Percentiles rank a stretch among this genome's conserved stretches.
Evolutionary conservation across 2,329 filamentous ascomycete species (phyloP).

Genomic region (Claviceps spartinae): DNA sequence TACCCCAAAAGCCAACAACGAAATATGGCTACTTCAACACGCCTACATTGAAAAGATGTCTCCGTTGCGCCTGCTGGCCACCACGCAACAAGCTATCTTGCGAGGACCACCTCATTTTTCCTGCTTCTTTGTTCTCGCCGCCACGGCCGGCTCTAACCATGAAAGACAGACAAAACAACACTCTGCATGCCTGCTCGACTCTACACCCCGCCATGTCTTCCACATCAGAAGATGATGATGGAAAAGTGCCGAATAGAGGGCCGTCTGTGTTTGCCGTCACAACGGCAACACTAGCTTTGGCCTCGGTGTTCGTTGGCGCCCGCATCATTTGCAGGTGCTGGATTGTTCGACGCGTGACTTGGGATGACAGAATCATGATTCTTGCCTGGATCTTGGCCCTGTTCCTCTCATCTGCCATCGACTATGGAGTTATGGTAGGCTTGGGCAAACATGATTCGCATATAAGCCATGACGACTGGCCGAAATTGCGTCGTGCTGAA

Average conservation of each 20-base stretch:
- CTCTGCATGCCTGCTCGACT: slow-evolving; percentile 2
- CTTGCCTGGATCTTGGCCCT: slow-evolving; percentile 63
- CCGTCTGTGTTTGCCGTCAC: slow-evolving; percentile 56
- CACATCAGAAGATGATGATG: slow-evolving; percentile 2
- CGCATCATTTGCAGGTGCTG: slow-evolving; percentile 59
- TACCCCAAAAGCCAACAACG: not conserved
- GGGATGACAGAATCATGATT: slow-evolving; percentile 73
- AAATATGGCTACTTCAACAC: not conserved
- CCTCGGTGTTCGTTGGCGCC: slow-evolving; percentile 61
- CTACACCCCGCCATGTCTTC: slow-evolving; percentile 6
- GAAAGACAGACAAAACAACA: not conserved
- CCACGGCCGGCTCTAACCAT: not conserved
- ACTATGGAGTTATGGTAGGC: slow-evolving; percentile 48
- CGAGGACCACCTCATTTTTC: not conserved
- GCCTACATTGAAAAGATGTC: slow-evolving; percentile 1
- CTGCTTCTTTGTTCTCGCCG: not conserved
- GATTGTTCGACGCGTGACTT: slow-evolving; percentile 57
- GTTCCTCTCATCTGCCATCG: slow-evolving; percentile 53
- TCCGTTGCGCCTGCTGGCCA: not conserved
- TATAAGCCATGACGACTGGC: slow-evolving; percentile 36
- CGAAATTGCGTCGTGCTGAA: slow-evolving; percentile 42
- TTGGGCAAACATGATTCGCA: slow-evolving; percentile 54
- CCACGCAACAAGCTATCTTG: not conserved
- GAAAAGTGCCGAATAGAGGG: slow-evolving; percentile 34
- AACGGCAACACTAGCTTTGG: slow-evolving; percentile 52